Evolutionary conservation across 129 eudicot genomes (phyloP).

Genomic region (Centrapalus pauciflorus): DNA sequence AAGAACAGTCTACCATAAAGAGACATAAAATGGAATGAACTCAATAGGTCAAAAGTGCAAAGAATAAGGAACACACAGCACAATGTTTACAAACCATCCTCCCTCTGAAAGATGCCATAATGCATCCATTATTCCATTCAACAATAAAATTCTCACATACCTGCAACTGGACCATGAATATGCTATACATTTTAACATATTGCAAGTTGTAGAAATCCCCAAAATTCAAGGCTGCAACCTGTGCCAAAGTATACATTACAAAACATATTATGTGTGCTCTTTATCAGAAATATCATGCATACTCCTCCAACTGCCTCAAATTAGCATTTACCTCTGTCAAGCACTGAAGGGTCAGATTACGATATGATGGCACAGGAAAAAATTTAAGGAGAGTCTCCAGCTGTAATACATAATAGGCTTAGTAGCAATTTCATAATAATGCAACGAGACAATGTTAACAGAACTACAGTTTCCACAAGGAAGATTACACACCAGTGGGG

Average conservation of each 20-base stretch:
- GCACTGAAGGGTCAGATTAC: slow-evolving; percentile 91
- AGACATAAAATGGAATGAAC: slow-evolving; percentile 8
- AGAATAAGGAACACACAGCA: not conserved
- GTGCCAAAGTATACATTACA: slow-evolving; percentile 24
- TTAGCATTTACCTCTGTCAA: slow-evolving; percentile 73
- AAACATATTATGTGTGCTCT: not conserved
- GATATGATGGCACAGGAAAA: slow-evolving; percentile 71
- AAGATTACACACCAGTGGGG: slow-evolving; percentile 73
- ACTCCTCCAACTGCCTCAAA: not conserved
- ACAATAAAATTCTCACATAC: slow-evolving; percentile 25
- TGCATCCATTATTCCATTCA: slow-evolving; percentile 3
- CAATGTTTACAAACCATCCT: not conserved
- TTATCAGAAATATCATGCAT: not conserved
- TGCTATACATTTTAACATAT: slow-evolving; percentile 62
- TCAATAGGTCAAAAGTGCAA: slow-evolving; percentile 6
- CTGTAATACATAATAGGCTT: slow-evolving; percentile 36
- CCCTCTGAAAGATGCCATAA: not conserved
- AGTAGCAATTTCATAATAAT: slow-evolving; percentile 12
- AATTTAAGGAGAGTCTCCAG: slow-evolving; percentile 81
- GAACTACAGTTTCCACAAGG: not conserved
- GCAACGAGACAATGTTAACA: not conserved
- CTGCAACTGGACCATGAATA: slow-evolving; percentile 94
- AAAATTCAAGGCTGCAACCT: slow-evolving; percentile 90
- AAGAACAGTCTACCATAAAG: slow-evolving; percentile 53
- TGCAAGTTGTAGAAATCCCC: slow-evolving; percentile 84